These are phyloP conservation scores for Cyathus pygmaeus DNA, from an alignment of 1,284 basidiomycete genomes.

Conservation along the genomic window DNA sequence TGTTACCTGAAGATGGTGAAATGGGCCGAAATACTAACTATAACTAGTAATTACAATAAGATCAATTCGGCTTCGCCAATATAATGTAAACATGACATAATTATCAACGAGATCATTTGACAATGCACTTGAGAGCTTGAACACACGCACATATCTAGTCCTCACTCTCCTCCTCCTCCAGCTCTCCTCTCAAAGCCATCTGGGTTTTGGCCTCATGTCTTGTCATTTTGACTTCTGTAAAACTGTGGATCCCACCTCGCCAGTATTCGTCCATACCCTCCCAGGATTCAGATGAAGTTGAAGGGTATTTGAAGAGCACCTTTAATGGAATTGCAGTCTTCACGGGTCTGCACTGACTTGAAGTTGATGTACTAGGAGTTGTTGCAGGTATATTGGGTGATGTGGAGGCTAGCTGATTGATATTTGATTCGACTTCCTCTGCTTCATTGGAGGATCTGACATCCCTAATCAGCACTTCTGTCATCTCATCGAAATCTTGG, in stretches of 20 bases:
- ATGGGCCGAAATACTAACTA: too few relatives aligned
- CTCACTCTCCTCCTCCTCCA: neutral
- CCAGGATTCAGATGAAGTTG: neutral
- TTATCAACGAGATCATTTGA: neutral
- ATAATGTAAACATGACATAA: neutral
- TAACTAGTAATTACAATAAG: too few relatives aligned
- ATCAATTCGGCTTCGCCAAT: too few relatives aligned
- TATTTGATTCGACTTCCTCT: neutral
- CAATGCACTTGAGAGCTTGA: too few relatives aligned
- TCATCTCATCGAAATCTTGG: neutral
- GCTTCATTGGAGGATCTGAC: neutral
- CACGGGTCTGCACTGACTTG: neutral
- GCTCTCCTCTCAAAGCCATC: neutral
- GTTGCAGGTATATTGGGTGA: neutral
- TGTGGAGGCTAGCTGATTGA: neutral
- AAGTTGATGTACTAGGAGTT: neutral
- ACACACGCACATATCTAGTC: neutral
- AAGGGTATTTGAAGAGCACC: neutral
- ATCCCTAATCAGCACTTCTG: neutral
- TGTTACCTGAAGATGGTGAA: too few relatives aligned
- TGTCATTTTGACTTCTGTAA: neutral
- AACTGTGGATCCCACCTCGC: neutral
- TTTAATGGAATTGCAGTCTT: neutral
- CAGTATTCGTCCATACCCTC: conserved; percentile 1
- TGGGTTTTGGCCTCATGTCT: neutral